These are phyloP conservation scores for Candida xyloterini DNA, from an alignment of 805 yeast species.

Conservation along the genomic window DNA sequence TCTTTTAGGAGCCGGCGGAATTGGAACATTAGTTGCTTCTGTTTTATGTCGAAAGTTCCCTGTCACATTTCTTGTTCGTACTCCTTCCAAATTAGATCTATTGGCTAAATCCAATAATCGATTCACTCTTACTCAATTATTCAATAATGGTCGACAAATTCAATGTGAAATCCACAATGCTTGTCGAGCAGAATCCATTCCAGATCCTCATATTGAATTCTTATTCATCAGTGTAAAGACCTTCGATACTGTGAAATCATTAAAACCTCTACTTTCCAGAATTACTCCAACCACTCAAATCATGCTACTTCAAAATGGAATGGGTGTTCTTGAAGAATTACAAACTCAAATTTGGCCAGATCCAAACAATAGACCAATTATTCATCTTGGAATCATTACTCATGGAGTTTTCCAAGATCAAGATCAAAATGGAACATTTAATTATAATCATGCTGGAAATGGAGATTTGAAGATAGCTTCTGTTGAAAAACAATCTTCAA, in stretches of 20 bases:
- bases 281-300: slow-evolving; percentile 53
- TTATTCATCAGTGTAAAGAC: slow-evolving; percentile 79
- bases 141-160: slow-evolving; percentile 17
- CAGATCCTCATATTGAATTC: slow-evolving; percentile 23
- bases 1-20: slow-evolving; percentile 35
- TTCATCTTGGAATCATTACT: slow-evolving; percentile 73
- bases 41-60: slow-evolving; percentile 20
- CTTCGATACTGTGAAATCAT: slow-evolving; percentile 63
- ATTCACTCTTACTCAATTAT: slow-evolving; percentile 24
- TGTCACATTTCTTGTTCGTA: slow-evolving; percentile 29
- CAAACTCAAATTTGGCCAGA: slow-evolving; percentile 53
- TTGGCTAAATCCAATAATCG: slow-evolving; percentile 20
- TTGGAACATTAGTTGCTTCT: slow-evolving; percentile 32
- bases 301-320: slow-evolving; percentile 78
- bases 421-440: slow-evolving; percentile 33
- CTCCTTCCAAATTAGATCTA: slow-evolving; percentile 20
- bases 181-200: slow-evolving; percentile 15
- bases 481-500: slow-evolving; percentile 20
- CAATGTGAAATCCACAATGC: slow-evolving; percentile 19
- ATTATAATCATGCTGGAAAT: slow-evolving; percentile 64
- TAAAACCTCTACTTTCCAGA: slow-evolving; percentile 49
- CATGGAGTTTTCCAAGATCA: slow-evolving; percentile 70
- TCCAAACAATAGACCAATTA: slow-evolving; percentile 43
- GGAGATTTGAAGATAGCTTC: slow-evolving; percentile 63
- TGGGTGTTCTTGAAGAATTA: slow-evolving; percentile 64